A percentile compares a stretch with the other conserved stretches of the same genome.
Conservation (phyloP, 768 basidiomycete genomes). For the Russula emetica region DNA sequence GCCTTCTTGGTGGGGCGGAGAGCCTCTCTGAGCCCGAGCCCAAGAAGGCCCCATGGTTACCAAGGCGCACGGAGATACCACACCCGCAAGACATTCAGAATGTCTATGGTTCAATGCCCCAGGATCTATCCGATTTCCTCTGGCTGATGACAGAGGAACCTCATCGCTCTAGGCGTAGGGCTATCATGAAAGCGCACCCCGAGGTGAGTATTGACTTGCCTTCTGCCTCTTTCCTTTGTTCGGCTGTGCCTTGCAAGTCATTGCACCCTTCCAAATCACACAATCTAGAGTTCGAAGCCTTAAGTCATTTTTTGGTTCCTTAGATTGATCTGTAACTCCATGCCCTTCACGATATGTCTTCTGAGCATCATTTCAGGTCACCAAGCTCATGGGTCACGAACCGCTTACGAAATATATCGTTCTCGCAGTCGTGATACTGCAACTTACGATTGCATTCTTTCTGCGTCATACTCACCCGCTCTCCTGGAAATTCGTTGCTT, state of each 20-base stretch:
- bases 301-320: background rate
- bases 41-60: slow-evolving; percentile 38
- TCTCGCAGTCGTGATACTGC: slow-evolving; percentile 72
- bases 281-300: background rate
- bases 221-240: background rate
- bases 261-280: background rate
- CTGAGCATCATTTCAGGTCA: slow-evolving; percentile 53
- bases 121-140: slow-evolving; percentile 81
- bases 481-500: slow-evolving; percentile 66
- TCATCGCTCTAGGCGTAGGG: slow-evolving; percentile 80
- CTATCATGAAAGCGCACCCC: slow-evolving; percentile 92
- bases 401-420: slow-evolving; percentile 89
- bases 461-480: slow-evolving; percentile 67
- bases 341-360: background rate
- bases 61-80: slow-evolving; percentile 47
- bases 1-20: slow-evolving; percentile 81
- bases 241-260: background rate
- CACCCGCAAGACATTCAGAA: slow-evolving; percentile 44
- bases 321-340: background rate
- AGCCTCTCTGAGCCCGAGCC: slow-evolving; percentile 61
- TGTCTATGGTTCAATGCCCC: slow-evolving; percentile 50
- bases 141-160: slow-evolving; percentile 99
- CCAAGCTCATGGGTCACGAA: slow-evolving; percentile 94
- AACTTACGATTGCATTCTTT: slow-evolving; percentile 57
- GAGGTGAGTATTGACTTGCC: slow-evolving; percentile 49